Base-by-base conservation (phyloP, 495 filamentous ascomycete genomes). In the Geoglossum glabrum region DNA sequence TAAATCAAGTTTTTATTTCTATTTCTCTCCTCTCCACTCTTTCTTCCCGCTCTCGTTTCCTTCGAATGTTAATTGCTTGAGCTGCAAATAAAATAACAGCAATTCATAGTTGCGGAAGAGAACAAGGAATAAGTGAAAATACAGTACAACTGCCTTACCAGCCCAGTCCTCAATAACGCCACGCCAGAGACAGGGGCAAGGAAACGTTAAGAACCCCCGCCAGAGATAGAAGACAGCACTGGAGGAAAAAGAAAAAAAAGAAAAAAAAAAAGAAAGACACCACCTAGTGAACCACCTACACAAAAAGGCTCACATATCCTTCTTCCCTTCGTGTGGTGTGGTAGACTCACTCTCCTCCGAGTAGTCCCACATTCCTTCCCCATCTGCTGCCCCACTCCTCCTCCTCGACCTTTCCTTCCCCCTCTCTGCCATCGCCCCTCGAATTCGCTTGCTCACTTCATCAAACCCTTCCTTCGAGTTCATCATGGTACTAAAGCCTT, bases 371-470 rank as follows among this genome's bases (percentile, higher is more conserved):
- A 21, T 19, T 6, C 54, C 54, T 4, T 31, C 54, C 54, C 11
- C 26, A 36, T 27, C 31, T 13, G 23, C 60, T 45, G 64, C 59
- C 69, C 74, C 66, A 60, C 72, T 65, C 65, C 81, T 85, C 66
- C 81, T 82, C 60, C 82, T 76, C 57, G 84, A 72, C 58, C 87
- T 76, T 62, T 86, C 74, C 67, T 82, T 73, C 0, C 87, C 86
- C 25, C 90, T 73, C 70, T 96, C 87, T 60, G 77, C 74, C 89
- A 98, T 95, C 19, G 85, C 87, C 58, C 79, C 83, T n/a, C 84
- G 73, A 59, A 98, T 90, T 69, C 83, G 88, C 65, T 77, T 78
- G 63, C 82, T 89, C 0, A 94, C 90, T 67, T 90, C 82, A 45
- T 90, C 82, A 45, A 94, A 78, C 1, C 80, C 77, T 46, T 81